Evolutionary conservation across 495 filamentous ascomycete genomes (phyloP).

Genomic region (Barbatosphaeria neglecta): DNA sequence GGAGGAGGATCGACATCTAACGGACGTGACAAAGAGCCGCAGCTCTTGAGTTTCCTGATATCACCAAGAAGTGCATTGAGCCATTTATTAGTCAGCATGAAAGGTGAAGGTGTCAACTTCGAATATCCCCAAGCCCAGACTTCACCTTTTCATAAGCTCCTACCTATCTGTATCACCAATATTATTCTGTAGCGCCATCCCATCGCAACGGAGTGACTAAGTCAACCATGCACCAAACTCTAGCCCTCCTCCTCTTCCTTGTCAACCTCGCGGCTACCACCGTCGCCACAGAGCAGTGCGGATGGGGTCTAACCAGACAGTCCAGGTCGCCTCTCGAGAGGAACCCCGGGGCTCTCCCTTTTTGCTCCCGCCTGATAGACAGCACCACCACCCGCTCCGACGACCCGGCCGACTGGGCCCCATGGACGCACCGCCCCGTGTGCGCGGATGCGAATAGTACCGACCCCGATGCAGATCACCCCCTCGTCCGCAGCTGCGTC

Average conservation of each 20-base stretch:
- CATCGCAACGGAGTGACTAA: no score
- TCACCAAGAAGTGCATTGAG: no score
- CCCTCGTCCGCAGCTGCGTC: background rate
- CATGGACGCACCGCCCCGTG: conserved; percentile 1
- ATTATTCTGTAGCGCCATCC: no score
- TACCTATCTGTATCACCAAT: no score
- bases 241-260: background rate
- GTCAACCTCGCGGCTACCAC: background rate
- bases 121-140: no score
- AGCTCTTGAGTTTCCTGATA: no score
- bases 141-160: no score
- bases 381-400: background rate
- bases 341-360: background rate
- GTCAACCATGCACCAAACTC: background rate
- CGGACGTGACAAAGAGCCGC: no score
- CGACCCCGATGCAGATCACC: no score
- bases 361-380: background rate
- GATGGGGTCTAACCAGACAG: background rate
- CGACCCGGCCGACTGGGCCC: background rate
- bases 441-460: background rate
- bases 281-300: background rate
- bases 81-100: no score
- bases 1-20: no score
- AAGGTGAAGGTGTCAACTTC: no score
- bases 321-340: background rate